Percentiles rank a stretch among this genome's conserved stretches.
Evolutionary conservation across 805 yeast genomes (phyloP).

Genomic region (Scheffersomyces coipomensis): DNA sequence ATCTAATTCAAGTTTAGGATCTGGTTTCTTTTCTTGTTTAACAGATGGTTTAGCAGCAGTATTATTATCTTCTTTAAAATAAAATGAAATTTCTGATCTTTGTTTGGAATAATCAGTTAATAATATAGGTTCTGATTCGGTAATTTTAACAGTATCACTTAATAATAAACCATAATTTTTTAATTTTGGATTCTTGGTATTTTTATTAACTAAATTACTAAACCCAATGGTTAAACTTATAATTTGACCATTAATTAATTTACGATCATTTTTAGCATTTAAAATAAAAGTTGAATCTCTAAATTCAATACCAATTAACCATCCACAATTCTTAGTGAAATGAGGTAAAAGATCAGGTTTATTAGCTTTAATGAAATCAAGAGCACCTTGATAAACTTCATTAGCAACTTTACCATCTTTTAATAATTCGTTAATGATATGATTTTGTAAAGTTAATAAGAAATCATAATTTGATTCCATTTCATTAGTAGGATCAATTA

Average conservation of each 20-base stretch:
- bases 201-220: conserved; percentile 52
- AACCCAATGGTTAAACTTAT: conserved; percentile 79
- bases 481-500: conserved; percentile 82
- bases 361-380: conserved; percentile 52
- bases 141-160: conserved; percentile 77
- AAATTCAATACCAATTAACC: conserved; percentile 86
- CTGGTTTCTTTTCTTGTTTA: conserved; percentile 20
- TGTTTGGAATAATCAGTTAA: conserved; percentile 74
- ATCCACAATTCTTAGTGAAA: conserved; percentile 81
- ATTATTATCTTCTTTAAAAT: conserved; percentile 61
- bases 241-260: conserved; percentile 68
- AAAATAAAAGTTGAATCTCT: conserved; percentile 76
- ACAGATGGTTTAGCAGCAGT: neutral
- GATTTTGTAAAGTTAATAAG: conserved; percentile 65
- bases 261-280: conserved; percentile 69
- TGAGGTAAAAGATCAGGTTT: conserved; percentile 64
- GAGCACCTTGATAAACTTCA: conserved; percentile 62
- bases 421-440: conserved; percentile 52
- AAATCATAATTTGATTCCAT: conserved; percentile 80
- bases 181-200: conserved; percentile 44
- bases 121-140: conserved; percentile 57
- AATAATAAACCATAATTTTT: conserved; percentile 69
- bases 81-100: conserved; percentile 76
- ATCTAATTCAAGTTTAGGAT: conserved; percentile 30
- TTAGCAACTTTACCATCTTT: conserved; percentile 70